Base-by-base conservation (phyloP, 208 protist genomes). In the Acanthamoeba sp. region DNA sequence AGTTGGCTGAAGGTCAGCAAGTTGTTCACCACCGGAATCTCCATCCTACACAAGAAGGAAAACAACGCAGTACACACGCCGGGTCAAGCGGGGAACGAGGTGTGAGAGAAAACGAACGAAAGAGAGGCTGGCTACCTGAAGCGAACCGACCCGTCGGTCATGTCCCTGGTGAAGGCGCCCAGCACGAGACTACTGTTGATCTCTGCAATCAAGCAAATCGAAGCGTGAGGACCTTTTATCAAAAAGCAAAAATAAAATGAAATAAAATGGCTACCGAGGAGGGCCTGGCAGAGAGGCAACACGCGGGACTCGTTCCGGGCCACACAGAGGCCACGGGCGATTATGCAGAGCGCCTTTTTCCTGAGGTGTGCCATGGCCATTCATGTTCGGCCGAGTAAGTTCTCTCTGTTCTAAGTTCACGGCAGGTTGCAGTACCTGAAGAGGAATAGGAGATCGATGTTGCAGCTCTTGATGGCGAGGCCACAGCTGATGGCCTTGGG, bases 21-120 rank as follows among this genome's bases (percentile, higher is more conserved):
- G n/a, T 84, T 84, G 73, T 84, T 84, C 73, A 84, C 73, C 3
- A 84, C 40, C 10, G 73, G 73, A 52, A 84, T 84, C 22, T 84
- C 73, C 73, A 84, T 84, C n/a, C 73, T 84, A 24, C 55, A 24
- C 48, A 24, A 27, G n/a, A 73, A 38, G 18, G 20, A 10, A 73
- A 38, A 73, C 27, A 40, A 40, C 29, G 10, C 52, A 73, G 64
- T 27, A 32, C 20, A 14, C 64, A 73, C 27, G 29, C n/a, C 9
- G n/a, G 64, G n/a, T 34, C 29, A 32, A 45, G 12, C 73, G 1
- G 7, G 27, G 4, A 38, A 6, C 29, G 4, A 42, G 9, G 12
- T 76, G n/a, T 38, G 24, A 38, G 62, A 27, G 20, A 62, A 16
- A 24, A 62, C 12, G 24, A 62, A 62, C 7, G 55, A 24, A 16